Base-by-base conservation (phyloP, 495 filamentous ascomycete species). In the Clohesyomyces aquaticus region DNA sequence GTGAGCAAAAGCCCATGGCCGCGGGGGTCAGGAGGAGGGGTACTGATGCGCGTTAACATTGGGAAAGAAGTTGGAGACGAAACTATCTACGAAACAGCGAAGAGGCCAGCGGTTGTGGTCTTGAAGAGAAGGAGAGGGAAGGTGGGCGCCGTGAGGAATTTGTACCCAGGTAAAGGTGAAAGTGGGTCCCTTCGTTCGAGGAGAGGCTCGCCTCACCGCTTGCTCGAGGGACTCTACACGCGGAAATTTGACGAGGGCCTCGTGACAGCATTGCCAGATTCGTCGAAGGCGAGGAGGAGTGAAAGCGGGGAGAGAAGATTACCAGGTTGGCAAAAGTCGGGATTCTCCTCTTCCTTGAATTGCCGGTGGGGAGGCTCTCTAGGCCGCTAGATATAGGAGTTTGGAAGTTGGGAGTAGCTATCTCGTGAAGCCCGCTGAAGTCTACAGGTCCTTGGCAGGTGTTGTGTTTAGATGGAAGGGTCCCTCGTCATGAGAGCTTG, bases 111-210 rank as follows among this genome's bases (percentile, higher is more conserved):
- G 14, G 32, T 14, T 8, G 27, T 25, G 49, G 18, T 29, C 9
- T 29, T 29, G 21, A 52, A 16, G 21, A 25, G 18, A 23, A 18
- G 18, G 18, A 49, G 41, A 41, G 21, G 41, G 43, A 29, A 3
- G 25, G 21, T 12, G 11, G 14, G 1, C 22, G n/a, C 9, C 6
- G 18, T 6, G 42, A 26, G 6, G 6, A 32, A 42, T 14, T 14
- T 27, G 9, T 43, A 43, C 38, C 14, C 25, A 8, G 32, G 42
- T 59, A 42, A 59, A 47, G 42, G 55, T 59, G 55, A 59, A 59
- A 41, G 55, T 26, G 42, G 23, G 43, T 47, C 43, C 16, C 16
- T 8, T 8, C 21, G 16, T 4, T 18, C 14, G 43, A 47, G 43
- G 4, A 47, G 16, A 18, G 43, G 43, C 6, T 28, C 11, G 27